phyloP scores from a whole-genome alignment of 1,139 yeast species.

The Wickerhamomyces sp. region DNA sequence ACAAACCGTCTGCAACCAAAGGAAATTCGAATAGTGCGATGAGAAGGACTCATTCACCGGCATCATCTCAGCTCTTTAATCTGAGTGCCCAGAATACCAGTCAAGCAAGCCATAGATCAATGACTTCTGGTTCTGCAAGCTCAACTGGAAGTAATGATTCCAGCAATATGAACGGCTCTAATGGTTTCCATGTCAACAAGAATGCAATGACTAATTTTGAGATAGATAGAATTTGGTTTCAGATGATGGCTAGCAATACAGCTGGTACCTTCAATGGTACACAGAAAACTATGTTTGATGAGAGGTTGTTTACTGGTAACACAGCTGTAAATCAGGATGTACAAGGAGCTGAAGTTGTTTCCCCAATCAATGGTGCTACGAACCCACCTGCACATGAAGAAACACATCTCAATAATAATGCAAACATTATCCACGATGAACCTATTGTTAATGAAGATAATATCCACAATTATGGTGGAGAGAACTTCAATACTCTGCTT shows the following conservation, averaged over 20 bases:
- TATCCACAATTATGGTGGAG: background rate
- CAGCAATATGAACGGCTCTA: slow-evolving; percentile 7
- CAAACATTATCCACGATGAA: background rate
- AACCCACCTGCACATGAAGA: too few relatives aligned
- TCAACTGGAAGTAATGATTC: background rate
- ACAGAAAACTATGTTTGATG: background rate
- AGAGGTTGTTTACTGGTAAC: background rate
- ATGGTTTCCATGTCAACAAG: slow-evolving; percentile 16
- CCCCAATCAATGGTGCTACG: too few relatives aligned
- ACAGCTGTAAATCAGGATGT: too few relatives aligned
- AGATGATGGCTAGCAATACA: slow-evolving; percentile 16
- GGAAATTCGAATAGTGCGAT: background rate
- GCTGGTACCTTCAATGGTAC: background rate
- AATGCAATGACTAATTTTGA: slow-evolving; percentile 15
- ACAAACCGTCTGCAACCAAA: slow-evolving; percentile 1
- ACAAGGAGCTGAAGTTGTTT: too few relatives aligned
- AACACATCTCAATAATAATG: background rate
- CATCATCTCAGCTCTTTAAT: background rate
- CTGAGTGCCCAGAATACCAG: background rate
- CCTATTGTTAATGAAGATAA: background rate
- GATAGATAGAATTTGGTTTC: slow-evolving; percentile 22
- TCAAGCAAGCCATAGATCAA: background rate
- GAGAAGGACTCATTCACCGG: background rate
- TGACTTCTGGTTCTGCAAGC: background rate
- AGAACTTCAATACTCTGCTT: background rate